phyloP scores from a whole-genome alignment of 306 rosid species.

The Ceratonia siliqua region DNA sequence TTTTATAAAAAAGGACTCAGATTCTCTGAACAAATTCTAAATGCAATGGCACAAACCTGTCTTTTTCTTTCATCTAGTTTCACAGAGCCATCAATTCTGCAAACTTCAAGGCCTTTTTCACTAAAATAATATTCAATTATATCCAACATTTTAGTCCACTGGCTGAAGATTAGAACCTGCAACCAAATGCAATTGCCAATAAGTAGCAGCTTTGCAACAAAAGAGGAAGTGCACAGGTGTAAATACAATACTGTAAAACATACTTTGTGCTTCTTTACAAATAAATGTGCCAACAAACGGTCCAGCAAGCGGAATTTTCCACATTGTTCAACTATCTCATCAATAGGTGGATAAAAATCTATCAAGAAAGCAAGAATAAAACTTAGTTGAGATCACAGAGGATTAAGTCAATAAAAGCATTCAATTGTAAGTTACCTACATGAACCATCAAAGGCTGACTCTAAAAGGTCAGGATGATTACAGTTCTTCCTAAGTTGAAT shows the following conservation, averaged over 20 bases:
- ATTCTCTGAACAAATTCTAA: background rate
- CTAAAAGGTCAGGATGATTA: constrained; percentile 90
- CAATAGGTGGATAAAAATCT: constrained; percentile 73
- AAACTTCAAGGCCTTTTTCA: constrained; percentile 82
- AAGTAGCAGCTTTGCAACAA: constrained; percentile 33
- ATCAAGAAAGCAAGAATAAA: constrained; percentile 29
- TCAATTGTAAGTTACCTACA: constrained; percentile 37
- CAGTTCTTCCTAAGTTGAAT: constrained; percentile 95
- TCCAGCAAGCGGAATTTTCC: constrained; percentile 88
- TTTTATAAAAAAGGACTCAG: background rate
- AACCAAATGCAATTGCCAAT: constrained; percentile 27
- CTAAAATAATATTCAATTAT: constrained; percentile 92
- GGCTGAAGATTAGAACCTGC: constrained; percentile 92
- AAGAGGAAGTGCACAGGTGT: constrained; percentile 4
- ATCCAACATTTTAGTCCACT: constrained; percentile 85
- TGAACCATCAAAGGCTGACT: constrained; percentile 61
- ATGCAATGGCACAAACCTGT: constrained; percentile 62
- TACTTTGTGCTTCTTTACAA: constrained; percentile 81
- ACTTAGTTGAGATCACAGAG: constrained; percentile 23
- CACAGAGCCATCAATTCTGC: constrained; percentile 86
- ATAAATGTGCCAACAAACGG: constrained; percentile 61
- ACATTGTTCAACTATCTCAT: constrained; percentile 80
- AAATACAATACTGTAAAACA: constrained; percentile 20
- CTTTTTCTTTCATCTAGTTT: constrained; percentile 75
- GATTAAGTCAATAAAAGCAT: constrained; percentile 21